Base-by-base conservation (phyloP, 345 rosid species). In the Adansonia digitata region DNA sequence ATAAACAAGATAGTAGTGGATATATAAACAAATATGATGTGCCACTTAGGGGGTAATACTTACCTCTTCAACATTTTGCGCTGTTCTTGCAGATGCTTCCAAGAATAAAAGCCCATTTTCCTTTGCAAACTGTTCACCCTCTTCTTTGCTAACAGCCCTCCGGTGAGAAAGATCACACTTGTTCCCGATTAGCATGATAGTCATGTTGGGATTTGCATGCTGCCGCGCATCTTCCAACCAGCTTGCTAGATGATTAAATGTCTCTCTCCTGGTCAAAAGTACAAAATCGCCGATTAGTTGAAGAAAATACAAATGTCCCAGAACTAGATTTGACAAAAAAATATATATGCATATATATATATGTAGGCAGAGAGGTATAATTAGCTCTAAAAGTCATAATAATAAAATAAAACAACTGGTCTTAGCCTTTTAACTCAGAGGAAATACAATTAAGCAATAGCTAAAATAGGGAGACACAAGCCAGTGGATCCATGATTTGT, bases 21-120 rank as follows among this genome's bases (percentile, higher is more conserved):
- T 17, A 45, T 6, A 31, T 26, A 56, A 56, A 45, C 17, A 26
- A n/a, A 45, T 15, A 45, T 9, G 51, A 27, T 42, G 10, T 8
- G 46, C 63, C 60, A 20, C 73, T 17, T 57, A 1, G 27, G 51
- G 31, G 24, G 22, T 14, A 37, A 17, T n/a, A 46, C 17, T 88
- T 51, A 91, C 98, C 94, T 94, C 97, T 75, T 94, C 98, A 22
- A 94, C 97, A 82, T 92, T 94, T 78, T 89, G 98, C 71, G 98
- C 98, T 68, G 99, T 92, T 89, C 97, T 91, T 12, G 99, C 99
- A 72, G 99, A 95, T 61, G 98, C 99, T 85, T 94, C 98, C 86
- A 91, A 72, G 81, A 94, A 94, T 39, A 94, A 62, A 43, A 94
- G 93, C 26, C 97, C 97, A 51, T 94, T 86, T 85, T 94, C 97